Base-by-base conservation (phyloP, 345 rosid species). In the Bretschneidera sinensis region DNA sequence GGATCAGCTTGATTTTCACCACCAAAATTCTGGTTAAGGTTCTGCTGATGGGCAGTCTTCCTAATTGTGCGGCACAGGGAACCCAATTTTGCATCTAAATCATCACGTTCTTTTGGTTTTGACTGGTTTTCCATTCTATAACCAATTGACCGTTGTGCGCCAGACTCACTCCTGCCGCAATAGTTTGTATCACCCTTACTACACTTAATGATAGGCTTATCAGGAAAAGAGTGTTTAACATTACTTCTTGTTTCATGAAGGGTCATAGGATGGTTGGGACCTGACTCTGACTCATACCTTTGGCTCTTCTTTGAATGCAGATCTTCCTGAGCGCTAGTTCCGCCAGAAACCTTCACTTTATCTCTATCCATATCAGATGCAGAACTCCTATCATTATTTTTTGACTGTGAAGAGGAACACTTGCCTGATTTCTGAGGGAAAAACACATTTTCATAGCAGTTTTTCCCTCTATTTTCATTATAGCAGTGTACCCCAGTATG, bases 351-450 rank as follows among this genome's bases (percentile, higher is more conserved):
- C 71, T 73, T 76, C 28, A 48, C 59, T 54, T 49, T 62, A 43
- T 62, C 76, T 14, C 33, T 28, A 28, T 28, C 33, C 33, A 28
- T 3, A 28, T 28, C 33, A 28, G 68, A 57, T 9, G 54, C 60
- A 31, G 63, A 66, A 60, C 39, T 64, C 59, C 70, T 58, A 24
- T 53, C 55, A 51, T 50, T 63, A 8, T 71, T 66, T 54, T 73
- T 73, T 55, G 57, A 18, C 24, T 0, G 66, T 21, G 57, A 65
- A 43, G 60, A 22, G 25, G 69, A 61, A 54, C 48, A 49, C 6
- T 64, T 61, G 17, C 69, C 63, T 58, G 52, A 53, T 55, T 67
- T n/a, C n/a, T n/a, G n/a, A n/a, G n/a, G n/a, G n/a, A n/a, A n/a
- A n/a, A n/a, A n/a, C n/a, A n/a, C n/a, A n/a, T n/a, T n/a, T n/a